These are phyloP conservation scores for Daldinia grandis DNA, from an alignment of 495 filamentous ascomycete species.

Conservation along the genomic window DNA sequence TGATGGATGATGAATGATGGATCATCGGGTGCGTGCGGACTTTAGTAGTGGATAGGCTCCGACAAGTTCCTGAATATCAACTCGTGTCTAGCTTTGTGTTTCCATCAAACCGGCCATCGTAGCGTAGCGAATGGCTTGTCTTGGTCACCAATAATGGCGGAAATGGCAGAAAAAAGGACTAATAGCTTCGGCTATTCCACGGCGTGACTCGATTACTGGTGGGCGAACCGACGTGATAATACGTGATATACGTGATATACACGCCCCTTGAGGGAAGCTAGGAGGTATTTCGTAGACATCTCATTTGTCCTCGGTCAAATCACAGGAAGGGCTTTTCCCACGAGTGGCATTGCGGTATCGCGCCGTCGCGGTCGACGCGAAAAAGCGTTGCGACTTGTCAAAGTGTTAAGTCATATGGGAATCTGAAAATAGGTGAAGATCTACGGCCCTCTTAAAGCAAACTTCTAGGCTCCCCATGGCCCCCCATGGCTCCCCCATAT, in stretches of 20 bases:
- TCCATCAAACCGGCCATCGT: conserved; percentile 17
- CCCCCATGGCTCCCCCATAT: not conserved
- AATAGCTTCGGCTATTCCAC: conserved; percentile 37
- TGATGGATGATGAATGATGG: too few relatives aligned
- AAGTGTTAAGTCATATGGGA: conserved; percentile 23
- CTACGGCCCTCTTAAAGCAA: conserved; percentile 22
- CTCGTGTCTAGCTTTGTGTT: conserved; percentile 23
- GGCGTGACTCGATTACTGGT: conserved; percentile 20
- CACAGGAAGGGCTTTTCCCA: conserved; percentile 23
- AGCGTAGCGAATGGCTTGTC: conserved; percentile 22
- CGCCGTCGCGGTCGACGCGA: conserved; percentile 30
- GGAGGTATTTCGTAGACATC: conserved; percentile 4
- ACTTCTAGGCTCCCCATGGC: conserved; percentile 22
- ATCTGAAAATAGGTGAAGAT: conserved; percentile 35
- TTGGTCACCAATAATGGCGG: conserved; percentile 19
- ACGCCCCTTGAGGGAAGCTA: not conserved
- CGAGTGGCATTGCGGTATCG: conserved; percentile 28
- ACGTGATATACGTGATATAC: conserved; percentile 9
- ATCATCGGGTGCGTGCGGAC: conserved; percentile 29
- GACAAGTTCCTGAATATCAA: conserved; percentile 20
- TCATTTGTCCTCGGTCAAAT: conserved; percentile 30
- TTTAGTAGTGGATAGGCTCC: conserved; percentile 18
- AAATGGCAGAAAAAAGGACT: not conserved
- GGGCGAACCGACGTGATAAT: conserved; percentile 22
- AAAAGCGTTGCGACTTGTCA: conserved; percentile 12